Percentiles rank a stretch among this genome's conserved stretches.
These are phyloP conservation scores for Lenwebbia sp. DNA, from an alignment of 345 rosid species.

Conservation along the genomic window DNA sequence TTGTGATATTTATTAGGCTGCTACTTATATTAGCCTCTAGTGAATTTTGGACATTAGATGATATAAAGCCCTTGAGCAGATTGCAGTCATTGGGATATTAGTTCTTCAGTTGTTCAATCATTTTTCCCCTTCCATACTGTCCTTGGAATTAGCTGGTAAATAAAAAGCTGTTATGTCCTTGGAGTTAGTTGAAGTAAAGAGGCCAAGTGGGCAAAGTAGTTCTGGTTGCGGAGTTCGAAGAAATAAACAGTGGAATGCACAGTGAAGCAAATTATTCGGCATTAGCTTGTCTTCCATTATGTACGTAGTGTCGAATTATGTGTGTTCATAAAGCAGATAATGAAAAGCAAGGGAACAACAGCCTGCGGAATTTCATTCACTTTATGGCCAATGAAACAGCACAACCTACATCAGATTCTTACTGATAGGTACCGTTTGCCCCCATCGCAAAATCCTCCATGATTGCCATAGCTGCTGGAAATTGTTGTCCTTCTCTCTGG, in stretches of 20 bases:
- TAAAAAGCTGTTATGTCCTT: neutral
- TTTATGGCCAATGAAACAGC: neutral
- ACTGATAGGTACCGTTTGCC: neutral
- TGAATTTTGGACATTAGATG: neutral
- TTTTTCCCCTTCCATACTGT: neutral
- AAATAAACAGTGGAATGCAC: neutral
- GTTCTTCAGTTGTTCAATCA: neutral
- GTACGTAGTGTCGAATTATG: neutral
- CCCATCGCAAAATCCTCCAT: neutral
- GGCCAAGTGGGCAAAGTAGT: neutral
- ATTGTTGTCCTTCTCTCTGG: neutral
- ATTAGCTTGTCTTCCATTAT: neutral
- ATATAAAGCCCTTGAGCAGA: neutral
- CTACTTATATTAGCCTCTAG: neutral
- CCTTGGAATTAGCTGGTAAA: neutral
- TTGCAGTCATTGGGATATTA: neutral
- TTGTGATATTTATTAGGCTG: neutral
- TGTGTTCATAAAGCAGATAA: neutral
- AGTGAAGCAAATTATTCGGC: neutral
- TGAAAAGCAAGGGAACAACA: neutral
- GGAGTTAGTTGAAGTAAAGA: neutral
- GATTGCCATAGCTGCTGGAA: neutral
- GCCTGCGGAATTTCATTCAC: neutral
- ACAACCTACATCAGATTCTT: neutral
- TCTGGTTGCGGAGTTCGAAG: neutral